phyloP scores from a whole-genome alignment of 116 monocot species.

The Zostera marina region DNA sequence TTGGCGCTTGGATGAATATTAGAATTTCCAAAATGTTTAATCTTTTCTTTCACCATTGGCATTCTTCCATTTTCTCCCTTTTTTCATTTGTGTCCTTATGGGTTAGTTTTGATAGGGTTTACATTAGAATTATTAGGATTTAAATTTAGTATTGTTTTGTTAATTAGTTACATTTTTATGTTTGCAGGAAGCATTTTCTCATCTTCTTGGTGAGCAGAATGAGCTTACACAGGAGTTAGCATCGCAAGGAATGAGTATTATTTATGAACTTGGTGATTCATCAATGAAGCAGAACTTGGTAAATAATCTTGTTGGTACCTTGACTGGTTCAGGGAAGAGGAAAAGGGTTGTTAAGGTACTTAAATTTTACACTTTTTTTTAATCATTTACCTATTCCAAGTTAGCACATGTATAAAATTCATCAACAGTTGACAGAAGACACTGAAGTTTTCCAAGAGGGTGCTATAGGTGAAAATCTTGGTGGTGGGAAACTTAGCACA shows the following conservation, averaged over 20 bases:
- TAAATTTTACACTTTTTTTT: background rate
- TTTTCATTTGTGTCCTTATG: too few species aligned
- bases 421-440: conserved; percentile 59
- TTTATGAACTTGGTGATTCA: conserved; percentile 93
- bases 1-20: too few species aligned
- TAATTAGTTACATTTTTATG: background rate
- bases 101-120: too few species aligned
- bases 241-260: conserved; percentile 99
- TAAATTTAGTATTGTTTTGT: background rate
- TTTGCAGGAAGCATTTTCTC: conserved; percentile 82
- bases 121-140: background rate
- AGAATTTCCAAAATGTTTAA: too few species aligned
- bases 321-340: conserved; percentile 90
- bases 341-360: conserved; percentile 91
- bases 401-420: background rate
- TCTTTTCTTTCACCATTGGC: too few species aligned
- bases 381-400: background rate
- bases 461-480: conserved; percentile 55
- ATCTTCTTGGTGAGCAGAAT: conserved; percentile 88
- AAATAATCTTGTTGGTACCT: conserved; percentile 80
- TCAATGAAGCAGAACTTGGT: conserved; percentile 79
- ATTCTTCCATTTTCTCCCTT: too few species aligned
- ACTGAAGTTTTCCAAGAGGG: conserved; percentile 99
- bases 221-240: conserved; percentile 97
- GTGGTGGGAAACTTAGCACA: conserved; percentile 85